Evolutionary conservation across 805 yeast genomes (phyloP).

Genomic region (Cyberlindnera suaveolens): DNA sequence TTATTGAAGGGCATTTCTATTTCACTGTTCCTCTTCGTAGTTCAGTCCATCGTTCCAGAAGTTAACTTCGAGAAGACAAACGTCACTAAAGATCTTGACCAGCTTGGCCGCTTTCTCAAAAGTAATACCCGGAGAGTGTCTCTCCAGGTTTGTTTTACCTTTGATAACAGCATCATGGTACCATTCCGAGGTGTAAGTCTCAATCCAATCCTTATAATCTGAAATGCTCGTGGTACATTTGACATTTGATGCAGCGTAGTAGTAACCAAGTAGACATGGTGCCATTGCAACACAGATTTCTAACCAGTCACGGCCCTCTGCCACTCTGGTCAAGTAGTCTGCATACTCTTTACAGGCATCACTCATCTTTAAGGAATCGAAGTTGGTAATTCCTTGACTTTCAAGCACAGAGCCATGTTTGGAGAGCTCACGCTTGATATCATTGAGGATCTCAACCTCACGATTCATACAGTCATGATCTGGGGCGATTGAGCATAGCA

Average conservation of each 20-base stretch:
- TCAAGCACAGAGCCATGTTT: slow-evolving; percentile 48
- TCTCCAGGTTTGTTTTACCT: slow-evolving; percentile 46
- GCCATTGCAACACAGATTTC: slow-evolving; percentile 63
- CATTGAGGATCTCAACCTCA: slow-evolving; percentile 43
- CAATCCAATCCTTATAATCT: slow-evolving; percentile 47
- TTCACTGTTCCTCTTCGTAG: slow-evolving; percentile 1
- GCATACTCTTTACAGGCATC: slow-evolving; percentile 57
- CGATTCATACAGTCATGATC: slow-evolving; percentile 42
- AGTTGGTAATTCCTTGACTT: slow-evolving; percentile 35
- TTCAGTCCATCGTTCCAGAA: slow-evolving; percentile 57
- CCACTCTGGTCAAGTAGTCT: slow-evolving; percentile 49
- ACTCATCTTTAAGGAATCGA: slow-evolving; percentile 42
- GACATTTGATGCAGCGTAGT: slow-evolving; percentile 37
- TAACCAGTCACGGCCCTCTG: slow-evolving; percentile 50
- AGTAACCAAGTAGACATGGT: slow-evolving; percentile 69
- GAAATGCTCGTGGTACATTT: slow-evolving; percentile 28
- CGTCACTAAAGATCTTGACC: slow-evolving; percentile 52
- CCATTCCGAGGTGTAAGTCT: slow-evolving; percentile 54
- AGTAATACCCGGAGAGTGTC: slow-evolving; percentile 33
- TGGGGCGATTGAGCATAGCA: slow-evolving; percentile 60
- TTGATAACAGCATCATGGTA: slow-evolving; percentile 44
- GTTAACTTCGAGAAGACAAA: slow-evolving; percentile 51
- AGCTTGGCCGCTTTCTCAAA: slow-evolving; percentile 43
- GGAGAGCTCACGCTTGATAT: slow-evolving; percentile 48
- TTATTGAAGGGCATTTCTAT: neutral